Evolutionary conservation across 306 rosid genomes (phyloP), one percentile per base, ranked within the genome.

Genomic region (Quercus agrifolia): DNA sequence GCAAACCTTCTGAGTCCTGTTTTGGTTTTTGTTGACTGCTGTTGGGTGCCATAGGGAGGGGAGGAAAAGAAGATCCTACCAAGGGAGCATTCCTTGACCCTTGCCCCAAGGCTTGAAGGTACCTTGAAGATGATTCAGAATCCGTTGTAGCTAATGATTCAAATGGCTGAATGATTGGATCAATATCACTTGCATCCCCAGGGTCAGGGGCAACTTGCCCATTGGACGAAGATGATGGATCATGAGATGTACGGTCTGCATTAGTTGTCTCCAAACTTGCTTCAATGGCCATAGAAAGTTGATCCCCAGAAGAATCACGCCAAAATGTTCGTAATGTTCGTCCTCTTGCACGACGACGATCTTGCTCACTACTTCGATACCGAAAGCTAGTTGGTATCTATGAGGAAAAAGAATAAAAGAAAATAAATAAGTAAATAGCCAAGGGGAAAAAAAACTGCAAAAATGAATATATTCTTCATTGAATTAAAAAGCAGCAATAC

Each of bases 321-420:
- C 73, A 90, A 86, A 95, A 93, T 2, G 86, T 56, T 28, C 83
- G 89, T n/a, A 95, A 93, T 2, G 86, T 56, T 31, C 84, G 89
- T 18, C 92, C 92, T 79, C 92, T 86, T 74, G 92, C 96, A 71
- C 90, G 95, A 13, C 91, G 94, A 76, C 80, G 91, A 77, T 85
- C 98, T 71, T 89, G 94, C 41, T 91, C 97, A 72, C 79, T 88
- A 82, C 80, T 77, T 71, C 88, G 87, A 74, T 88, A 95, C 46
- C 88, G 83, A 55, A 93, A 93, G 76, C 99, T 92, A 30, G 99
- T 95, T 19, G 99, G 98, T 86, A 95, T 92, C 99, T 95, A 84
- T 61, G 31, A 62, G 77, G 59, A 44, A 30, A 55, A 76, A 62
- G 77, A 59, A 51, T 27, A 21, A 38, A 68, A 28, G 54, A n/a